phyloP scores from a whole-genome alignment of 176 grass and related monocot genomes.

The Sorghum bicolor region DNA sequence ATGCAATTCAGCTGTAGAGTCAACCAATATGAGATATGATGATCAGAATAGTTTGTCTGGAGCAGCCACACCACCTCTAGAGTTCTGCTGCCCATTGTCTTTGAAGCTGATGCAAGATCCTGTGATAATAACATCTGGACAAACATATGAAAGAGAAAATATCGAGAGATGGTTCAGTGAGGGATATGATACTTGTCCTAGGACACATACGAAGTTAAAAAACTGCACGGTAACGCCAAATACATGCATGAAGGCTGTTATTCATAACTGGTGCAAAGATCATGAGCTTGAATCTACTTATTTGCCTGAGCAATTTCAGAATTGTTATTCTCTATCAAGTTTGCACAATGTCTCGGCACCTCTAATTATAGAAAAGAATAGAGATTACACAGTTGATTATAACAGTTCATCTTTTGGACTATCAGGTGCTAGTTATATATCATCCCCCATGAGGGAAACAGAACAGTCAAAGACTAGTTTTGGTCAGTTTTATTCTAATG shows the following conservation, averaged over 20 bases:
- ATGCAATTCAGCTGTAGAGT: conserved; percentile 13
- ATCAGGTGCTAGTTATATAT: conserved; percentile 46
- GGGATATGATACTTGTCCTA: conserved; percentile 81
- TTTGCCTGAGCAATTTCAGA: conserved; percentile 42
- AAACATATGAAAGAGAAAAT: conserved; percentile 78
- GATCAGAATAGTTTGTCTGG: conserved; percentile 28
- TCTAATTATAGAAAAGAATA: conserved; percentile 56
- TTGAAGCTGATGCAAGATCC: conserved; percentile 78
- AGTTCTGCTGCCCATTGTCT: conserved; percentile 90
- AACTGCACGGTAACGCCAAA: conserved; percentile 71
- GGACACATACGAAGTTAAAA: conserved; percentile 59
- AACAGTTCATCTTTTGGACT: conserved; percentile 54
- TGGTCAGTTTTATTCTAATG: conserved; percentile 59
- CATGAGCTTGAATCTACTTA: conserved; percentile 25
- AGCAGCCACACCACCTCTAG: conserved; percentile 47
- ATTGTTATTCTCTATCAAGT: conserved; percentile 64
- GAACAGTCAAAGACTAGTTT: conserved; percentile 45
- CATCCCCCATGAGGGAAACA: conserved; percentile 47
- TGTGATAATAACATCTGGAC: conserved; percentile 85
- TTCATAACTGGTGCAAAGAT: conserved; percentile 66
- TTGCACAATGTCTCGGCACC: conserved; percentile 76
- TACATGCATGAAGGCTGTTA: conserved; percentile 73
- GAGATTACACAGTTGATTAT: conserved; percentile 50
- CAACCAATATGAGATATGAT: conserved; percentile 11
- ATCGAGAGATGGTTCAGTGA: conserved; percentile 91